phyloP scores from a whole-genome alignment of 345 rosid genomes.

The Melastoma malabathricum region DNA sequence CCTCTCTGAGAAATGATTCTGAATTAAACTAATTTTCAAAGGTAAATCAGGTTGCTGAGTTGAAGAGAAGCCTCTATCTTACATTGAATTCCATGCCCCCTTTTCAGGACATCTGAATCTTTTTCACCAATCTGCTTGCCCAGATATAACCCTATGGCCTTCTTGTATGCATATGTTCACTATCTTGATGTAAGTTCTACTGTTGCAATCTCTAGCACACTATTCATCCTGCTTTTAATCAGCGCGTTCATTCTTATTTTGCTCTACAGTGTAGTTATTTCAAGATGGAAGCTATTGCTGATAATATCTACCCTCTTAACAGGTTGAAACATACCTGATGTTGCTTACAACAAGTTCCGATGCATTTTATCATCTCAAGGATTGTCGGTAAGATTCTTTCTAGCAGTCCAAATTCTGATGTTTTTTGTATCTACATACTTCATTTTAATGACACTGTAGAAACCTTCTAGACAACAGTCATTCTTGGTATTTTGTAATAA shows the following conservation, averaged over 20 bases:
- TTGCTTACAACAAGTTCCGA: constrained; percentile 91
- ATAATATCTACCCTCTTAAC: constrained; percentile 14
- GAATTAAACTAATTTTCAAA: no score
- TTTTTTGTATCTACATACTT: constrained; percentile 1
- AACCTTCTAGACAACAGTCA: no score
- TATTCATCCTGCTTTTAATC: background rate
- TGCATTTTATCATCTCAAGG: constrained; percentile 94
- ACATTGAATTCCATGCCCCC: constrained; percentile 3
- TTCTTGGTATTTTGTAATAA: no score
- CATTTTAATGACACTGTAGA: background rate
- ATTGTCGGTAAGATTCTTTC: constrained; percentile 56
- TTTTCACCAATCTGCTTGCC: constrained; percentile 98
- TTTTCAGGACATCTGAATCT: constrained; percentile 87
- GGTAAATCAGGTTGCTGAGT: no score
- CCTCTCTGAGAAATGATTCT: no score
- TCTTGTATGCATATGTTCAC: constrained; percentile 89
- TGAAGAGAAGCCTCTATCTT: background rate
- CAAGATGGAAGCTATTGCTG: constrained; percentile 6
- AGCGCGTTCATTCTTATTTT: background rate
- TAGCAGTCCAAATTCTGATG: constrained; percentile 1
- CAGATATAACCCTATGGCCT: constrained; percentile 90
- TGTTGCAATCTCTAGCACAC: background rate
- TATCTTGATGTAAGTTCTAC: constrained; percentile 76
- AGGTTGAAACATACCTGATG: constrained; percentile 86
- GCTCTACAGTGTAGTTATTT: background rate